Evolutionary conservation across 2,329 filamentous ascomycete genomes (phyloP).

Genomic region (Xylaria sp.): DNA sequence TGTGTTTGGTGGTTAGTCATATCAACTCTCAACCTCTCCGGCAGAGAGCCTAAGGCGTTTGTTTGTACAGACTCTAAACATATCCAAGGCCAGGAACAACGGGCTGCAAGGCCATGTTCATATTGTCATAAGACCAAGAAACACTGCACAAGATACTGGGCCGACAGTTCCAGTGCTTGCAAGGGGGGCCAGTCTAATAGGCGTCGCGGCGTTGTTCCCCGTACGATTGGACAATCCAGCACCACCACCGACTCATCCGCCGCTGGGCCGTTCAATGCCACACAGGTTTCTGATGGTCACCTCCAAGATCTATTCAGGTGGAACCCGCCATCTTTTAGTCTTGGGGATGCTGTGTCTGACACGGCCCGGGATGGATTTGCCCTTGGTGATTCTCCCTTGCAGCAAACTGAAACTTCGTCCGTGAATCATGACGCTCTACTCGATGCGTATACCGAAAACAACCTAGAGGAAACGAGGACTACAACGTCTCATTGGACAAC

Average conservation of each 20-base stretch:
- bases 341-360: neutral
- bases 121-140: conserved; percentile 8
- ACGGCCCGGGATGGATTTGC: neutral
- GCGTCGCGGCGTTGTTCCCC: neutral
- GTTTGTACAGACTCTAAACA: conserved; percentile 3
- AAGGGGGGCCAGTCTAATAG: neutral
- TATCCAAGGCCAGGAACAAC: conserved; percentile 8
- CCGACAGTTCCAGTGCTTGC: neutral
- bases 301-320: neutral
- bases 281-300: neutral
- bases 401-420: neutral
- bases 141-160: conserved; percentile 7
- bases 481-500: no score
- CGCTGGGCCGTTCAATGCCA: neutral
- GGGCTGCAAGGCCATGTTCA: neutral
- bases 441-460: no score
- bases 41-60: neutral
- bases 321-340: neutral
- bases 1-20: neutral
- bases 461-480: no score
- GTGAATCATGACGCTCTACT: no score
- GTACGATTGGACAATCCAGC: neutral
- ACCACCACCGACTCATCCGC: neutral
- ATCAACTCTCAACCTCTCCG: neutral
- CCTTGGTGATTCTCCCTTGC: neutral